Base-by-base conservation (phyloP, 306 rosid species). In the Luffa acutangula region DNA sequence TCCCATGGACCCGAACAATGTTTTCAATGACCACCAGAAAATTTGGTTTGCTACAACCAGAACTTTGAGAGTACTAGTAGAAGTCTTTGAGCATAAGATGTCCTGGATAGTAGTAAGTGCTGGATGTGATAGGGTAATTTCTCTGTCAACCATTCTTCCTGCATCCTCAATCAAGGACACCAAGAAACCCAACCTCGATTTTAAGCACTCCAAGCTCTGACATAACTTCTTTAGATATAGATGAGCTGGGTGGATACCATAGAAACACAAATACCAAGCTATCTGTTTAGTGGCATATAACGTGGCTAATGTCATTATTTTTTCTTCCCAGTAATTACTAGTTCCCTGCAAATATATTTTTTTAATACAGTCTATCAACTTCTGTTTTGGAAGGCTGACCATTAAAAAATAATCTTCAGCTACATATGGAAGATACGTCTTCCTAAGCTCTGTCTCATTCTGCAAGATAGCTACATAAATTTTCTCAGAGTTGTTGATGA, bases 261-360 rank as follows among this genome's bases (percentile, higher is more conserved):
- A 87, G 82, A 83, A 89, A 75, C 90, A 87, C 69, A 87, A 67
- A 82, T 85, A 87, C 91, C 91, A 89, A 82, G 83, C 88, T 34
- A 84, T 85, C 87, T 86, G 93, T 80, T 89, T 89, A 51, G 84
- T 87, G 56, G 91, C 93, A 82, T 79, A 77, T 82, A 89, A 80
- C 59, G 80, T 77, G 78, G 86, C 74, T 82, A 87, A 84, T 17
- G 85, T 86, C 80, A 79, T 79, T 69, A 84, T 86, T 65, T 86
- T 87, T 64, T 77, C 86, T 73, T 87, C 85, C 75, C 53, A 76
- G 65, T 84, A 76, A 65, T 57, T 48, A 31, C 56, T 64, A 45
- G 80, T 52, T 65, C 80, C 74, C 41, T 52, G 76, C 57, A 62
- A 14, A 11, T 48, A 63, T 75, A 62, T 53, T 62, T 39, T 75